Evolutionary conservation across 2,329 filamentous ascomycete species (phyloP).

Genomic region (Myriangium duriaei): DNA sequence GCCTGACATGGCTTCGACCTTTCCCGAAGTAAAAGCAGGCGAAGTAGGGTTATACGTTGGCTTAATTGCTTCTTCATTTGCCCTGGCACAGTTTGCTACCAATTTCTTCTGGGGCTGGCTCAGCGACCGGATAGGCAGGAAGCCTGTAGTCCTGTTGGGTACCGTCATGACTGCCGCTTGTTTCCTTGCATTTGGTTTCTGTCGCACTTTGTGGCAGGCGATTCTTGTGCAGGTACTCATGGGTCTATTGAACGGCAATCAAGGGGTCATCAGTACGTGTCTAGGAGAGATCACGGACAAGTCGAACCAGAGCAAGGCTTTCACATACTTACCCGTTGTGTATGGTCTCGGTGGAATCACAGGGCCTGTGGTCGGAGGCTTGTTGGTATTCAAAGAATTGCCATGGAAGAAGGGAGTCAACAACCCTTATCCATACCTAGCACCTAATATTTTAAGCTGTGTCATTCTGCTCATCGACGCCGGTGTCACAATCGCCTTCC

Average conservation of each 20-base stretch:
- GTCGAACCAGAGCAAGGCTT: constrained; percentile 85
- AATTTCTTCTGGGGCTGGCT: constrained; percentile 87
- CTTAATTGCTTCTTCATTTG: constrained; percentile 79
- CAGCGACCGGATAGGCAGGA: constrained; percentile 66
- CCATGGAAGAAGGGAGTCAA: constrained; percentile 39
- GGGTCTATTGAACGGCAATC: constrained; percentile 90
- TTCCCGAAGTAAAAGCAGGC: constrained; percentile 60
- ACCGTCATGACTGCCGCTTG: constrained; percentile 71
- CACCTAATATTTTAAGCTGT: constrained; percentile 71
- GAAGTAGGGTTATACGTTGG: constrained; percentile 82
- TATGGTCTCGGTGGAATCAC: constrained; percentile 92
- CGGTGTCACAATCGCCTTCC: constrained; percentile 60
- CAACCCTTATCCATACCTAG: constrained; percentile 65
- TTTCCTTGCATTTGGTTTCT: constrained; percentile 81
- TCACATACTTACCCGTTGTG: constrained; percentile 90
- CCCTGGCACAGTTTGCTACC: constrained; percentile 79
- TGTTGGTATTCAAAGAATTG: constrained; percentile 56
- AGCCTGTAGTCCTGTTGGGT: constrained; percentile 70
- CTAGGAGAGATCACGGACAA: constrained; percentile 90
- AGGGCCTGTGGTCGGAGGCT: constrained; percentile 77
- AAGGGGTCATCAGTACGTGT: constrained; percentile 84
- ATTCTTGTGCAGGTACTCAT: constrained; percentile 77
- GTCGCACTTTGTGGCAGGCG: constrained; percentile 68
- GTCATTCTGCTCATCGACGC: constrained; percentile 60
- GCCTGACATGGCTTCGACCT: constrained; percentile 78